Base-by-base conservation (phyloP, 1,284 basidiomycete genomes). In the Bondarzewia mesenterica region DNA sequence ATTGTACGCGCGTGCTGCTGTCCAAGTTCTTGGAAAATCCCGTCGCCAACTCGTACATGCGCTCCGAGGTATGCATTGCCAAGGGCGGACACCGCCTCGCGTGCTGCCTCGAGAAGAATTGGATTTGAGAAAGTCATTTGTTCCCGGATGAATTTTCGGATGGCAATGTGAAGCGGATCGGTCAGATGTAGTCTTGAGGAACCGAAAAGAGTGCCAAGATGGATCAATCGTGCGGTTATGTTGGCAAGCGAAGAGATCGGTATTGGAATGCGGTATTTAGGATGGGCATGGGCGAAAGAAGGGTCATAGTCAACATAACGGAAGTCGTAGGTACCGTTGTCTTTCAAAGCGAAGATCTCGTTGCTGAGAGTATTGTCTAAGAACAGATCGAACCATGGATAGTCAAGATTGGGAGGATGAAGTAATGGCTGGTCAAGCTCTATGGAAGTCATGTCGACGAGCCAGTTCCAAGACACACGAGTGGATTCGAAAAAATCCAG, bases 1-100 rank as follows among this genome's bases (percentile, higher is more conserved):
- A 77, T 57, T 2, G 59, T 47, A 37, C 74, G 69, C n/a, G 71
- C 63, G 36, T 72, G 82, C 20, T 51, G 55, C 20, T 58, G 54
- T 10, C 70, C 69, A 16, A 69, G 64, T 20, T 57, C 57, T 54
- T 67, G 67, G 61, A 89, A 90, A 4, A 65, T 57, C 1, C 83
- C 81, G 54, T 89, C 84, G 5, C 78, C 78, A 4, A 86, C 58
- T 8, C 88, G 77, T 2, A 89, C 60, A 56, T 89, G 87, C 4
- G 75, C 73, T 2, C 75, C 82, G 21, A 85, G 59, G 56, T 82
- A 90, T 5, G 58, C 52, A 0, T 70, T 68, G n/a, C 75, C 77
- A 12, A 89, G 66, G 14, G 55, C 60, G 2, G 54, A 54, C 8
- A 61, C 60, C 18, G 85, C 77, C 5, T 58, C 56, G 26, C 67